Evolutionary conservation across 176 grass and related monocot species (phyloP).

Genomic region (Secale cereale): DNA sequence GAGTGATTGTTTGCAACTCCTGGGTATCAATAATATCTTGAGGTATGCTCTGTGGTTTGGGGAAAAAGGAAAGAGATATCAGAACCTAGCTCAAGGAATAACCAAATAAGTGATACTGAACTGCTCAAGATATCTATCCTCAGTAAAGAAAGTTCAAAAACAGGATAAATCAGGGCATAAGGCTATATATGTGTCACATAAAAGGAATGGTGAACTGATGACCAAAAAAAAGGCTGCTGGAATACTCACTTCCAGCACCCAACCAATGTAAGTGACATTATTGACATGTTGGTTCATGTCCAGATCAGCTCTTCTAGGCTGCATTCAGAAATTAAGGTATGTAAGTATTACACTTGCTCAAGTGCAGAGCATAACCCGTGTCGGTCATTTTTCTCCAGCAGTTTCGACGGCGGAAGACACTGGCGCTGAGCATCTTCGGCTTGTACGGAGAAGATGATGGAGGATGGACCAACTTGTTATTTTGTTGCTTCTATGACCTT

Average conservation of each 20-base stretch:
- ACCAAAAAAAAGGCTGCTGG: not conserved
- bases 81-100: not conserved
- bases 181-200: too few relatives aligned
- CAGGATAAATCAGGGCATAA: too few relatives aligned
- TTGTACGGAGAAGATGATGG: too few relatives aligned
- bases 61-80: not conserved
- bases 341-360: constrained; percentile 1
- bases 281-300: constrained; percentile 99
- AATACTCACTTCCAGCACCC: constrained; percentile 86
- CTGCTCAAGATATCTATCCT: not conserved
- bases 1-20: constrained; percentile 93
- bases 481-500: too few relatives aligned
- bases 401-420: too few relatives aligned
- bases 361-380: not conserved
- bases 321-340: constrained; percentile 14
- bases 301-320: constrained; percentile 98
- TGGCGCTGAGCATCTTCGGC: too few relatives aligned
- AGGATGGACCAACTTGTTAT: too few relatives aligned
- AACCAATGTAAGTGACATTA: constrained; percentile 98
- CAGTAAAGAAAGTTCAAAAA: too few relatives aligned
- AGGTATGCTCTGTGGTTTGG: constrained; percentile 76
- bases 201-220: not conserved
- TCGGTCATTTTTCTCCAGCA: too few relatives aligned
- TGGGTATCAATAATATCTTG: constrained; percentile 97
- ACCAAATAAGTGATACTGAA: not conserved